These are phyloP conservation scores for Suhomyces prunicola DNA, from an alignment of 805 yeast species.

Conservation along the genomic window DNA sequence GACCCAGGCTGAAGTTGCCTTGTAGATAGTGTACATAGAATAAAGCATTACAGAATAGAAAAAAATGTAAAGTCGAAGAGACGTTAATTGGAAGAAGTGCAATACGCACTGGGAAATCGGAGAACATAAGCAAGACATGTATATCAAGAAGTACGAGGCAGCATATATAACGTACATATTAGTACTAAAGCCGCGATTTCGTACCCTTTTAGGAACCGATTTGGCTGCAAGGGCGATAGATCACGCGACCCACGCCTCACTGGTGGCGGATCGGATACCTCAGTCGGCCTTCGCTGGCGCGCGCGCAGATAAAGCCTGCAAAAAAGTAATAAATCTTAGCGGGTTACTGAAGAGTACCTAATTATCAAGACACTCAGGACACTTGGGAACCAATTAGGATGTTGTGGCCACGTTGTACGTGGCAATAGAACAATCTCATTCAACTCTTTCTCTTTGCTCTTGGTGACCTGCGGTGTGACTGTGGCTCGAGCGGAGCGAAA, in stretches of 20 bases:
- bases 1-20: constrained; percentile 1
- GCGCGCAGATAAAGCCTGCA: background rate
- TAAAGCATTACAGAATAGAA: background rate
- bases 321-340: background rate
- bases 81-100: no score
- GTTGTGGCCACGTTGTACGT: no score
- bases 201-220: background rate
- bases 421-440: no score
- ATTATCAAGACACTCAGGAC: no score
- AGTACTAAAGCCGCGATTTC: no score
- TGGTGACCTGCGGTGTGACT: background rate
- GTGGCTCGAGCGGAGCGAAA: background rate
- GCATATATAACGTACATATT: no score
- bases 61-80: background rate
- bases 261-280: background rate
- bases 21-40: constrained; percentile 8
- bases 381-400: no score
- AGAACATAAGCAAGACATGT: no score
- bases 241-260: background rate
- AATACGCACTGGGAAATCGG: no score
- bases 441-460: no score
- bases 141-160: no score
- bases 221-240: background rate
- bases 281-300: background rate
- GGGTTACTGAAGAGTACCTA: background rate